Conservation (phyloP, 2,329 filamentous ascomycete genomes). For the Exophiala sp. region DNA sequence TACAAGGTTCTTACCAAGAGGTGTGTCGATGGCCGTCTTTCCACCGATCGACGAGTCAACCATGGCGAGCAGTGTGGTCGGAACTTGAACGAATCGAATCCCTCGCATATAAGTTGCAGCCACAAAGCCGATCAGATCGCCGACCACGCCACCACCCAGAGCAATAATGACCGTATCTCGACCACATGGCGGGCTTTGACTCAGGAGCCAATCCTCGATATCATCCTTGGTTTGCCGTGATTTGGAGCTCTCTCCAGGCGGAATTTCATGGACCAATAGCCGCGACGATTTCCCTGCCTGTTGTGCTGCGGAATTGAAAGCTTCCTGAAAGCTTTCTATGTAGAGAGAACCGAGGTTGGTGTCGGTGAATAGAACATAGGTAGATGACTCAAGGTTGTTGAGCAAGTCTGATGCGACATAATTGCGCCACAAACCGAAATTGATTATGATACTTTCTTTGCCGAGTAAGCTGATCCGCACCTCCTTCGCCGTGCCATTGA, state of each 20-base stretch:
- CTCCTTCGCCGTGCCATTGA: constrained; percentile 24
- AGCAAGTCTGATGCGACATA: constrained; percentile 81
- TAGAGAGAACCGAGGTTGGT: constrained; percentile 83
- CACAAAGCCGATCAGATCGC: constrained; percentile 96
- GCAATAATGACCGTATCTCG: constrained; percentile 93
- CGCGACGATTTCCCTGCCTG: constrained; percentile 49
- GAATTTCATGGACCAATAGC: constrained; percentile 79
- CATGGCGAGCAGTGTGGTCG: constrained; percentile 92
- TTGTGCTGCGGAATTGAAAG: constrained; percentile 53
- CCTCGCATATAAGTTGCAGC: constrained; percentile 98
- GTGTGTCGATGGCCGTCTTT: constrained; percentile 97
- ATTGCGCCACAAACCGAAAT: constrained; percentile 82
- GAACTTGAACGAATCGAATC: constrained; percentile 92
- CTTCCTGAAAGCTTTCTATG: constrained; percentile 68
- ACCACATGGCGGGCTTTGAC: constrained; percentile 76
- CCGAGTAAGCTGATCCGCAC: constrained; percentile 73
- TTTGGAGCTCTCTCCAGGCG: constrained; percentile 91
- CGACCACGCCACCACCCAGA: constrained; percentile 92
- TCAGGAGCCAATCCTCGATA: constrained; percentile 96
- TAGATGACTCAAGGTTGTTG: constrained; percentile 72
- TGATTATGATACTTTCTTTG: constrained; percentile 84
- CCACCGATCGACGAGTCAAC: constrained; percentile 98
- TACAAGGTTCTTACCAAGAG: constrained; percentile 91
- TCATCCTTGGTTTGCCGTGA: constrained; percentile 88
- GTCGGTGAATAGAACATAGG: constrained; percentile 95